phyloP scores from a whole-genome alignment of 441 rosid species.

The Euphorbia schlechtendalii region DNA sequence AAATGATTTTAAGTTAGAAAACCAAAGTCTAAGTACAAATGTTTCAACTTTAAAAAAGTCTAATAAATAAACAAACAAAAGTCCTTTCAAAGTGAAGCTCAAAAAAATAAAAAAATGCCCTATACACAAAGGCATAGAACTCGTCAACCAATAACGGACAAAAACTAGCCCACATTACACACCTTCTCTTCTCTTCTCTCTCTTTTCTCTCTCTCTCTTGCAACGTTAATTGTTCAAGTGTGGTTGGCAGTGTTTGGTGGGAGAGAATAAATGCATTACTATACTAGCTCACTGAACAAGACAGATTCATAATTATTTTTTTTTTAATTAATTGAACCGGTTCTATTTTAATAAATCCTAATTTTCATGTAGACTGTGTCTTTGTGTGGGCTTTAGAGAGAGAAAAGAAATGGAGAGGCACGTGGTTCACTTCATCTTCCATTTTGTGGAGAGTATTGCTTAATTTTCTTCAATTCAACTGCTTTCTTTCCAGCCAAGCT shows the following conservation, averaged over 20 bases:
- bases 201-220: neutral
- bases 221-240: neutral
- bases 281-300: conserved; percentile 18
- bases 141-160: conserved; percentile 13
- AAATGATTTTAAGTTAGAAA: no score
- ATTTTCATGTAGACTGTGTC: neutral
- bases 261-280: conserved; percentile 52
- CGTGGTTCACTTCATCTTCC: conserved; percentile 50
- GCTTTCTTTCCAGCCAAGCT: conserved; percentile 67
- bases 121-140: neutral
- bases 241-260: conserved; percentile 38
- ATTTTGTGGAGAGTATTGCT: conserved; percentile 11
- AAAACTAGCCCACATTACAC: conserved; percentile 7
- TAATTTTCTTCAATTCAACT: conserved; percentile 41
- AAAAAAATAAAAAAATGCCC: no score
- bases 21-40: no score
- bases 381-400: conserved; percentile 15
- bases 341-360: neutral
- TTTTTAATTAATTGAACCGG: conserved; percentile 5
- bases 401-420: conserved; percentile 40
- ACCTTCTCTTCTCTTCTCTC: neutral
- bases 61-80: no score
- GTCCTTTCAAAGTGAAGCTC: no score
- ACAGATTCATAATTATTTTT: conserved; percentile 14
- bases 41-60: no score